Evolutionary conservation across 2,329 filamentous ascomycete species (phyloP).

Genomic region (Ophiocordyceps camponoti-rufipedis): DNA sequence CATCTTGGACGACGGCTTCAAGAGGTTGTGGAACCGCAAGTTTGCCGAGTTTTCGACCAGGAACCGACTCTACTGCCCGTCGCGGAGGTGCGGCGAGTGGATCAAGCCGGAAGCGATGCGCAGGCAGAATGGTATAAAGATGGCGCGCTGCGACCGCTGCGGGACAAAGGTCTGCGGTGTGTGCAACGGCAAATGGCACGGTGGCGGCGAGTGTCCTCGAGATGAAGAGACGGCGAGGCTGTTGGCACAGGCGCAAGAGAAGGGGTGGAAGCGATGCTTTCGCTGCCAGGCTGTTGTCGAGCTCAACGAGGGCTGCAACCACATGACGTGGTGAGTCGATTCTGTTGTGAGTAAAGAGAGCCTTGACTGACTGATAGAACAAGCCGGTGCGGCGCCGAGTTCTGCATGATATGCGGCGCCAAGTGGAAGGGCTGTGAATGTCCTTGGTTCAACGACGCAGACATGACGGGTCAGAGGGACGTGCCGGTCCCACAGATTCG

Average conservation of each 20-base stretch:
- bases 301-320: conserved; percentile 67
- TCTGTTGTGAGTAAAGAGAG: neutral
- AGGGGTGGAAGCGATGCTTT: conserved; percentile 61
- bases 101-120: conserved; percentile 56
- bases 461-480: conserved; percentile 33
- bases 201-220: conserved; percentile 47
- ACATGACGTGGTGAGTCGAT: conserved; percentile 60
- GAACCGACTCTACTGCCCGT: conserved; percentile 64
- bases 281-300: conserved; percentile 60
- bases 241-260: conserved; percentile 44
- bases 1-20: conserved; percentile 57
- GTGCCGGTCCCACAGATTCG: conserved; percentile 19
- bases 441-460: conserved; percentile 55
- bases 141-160: conserved; percentile 54
- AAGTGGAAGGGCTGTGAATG: conserved; percentile 77
- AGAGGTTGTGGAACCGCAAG: conserved; percentile 63
- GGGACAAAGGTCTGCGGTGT: conserved; percentile 53
- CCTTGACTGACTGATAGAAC: neutral
- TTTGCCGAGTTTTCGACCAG: conserved; percentile 58
- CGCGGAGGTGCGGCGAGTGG: conserved; percentile 56
- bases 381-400: conserved; percentile 62
- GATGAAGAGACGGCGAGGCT: conserved; percentile 47
- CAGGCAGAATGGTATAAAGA: conserved; percentile 38
- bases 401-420: conserved; percentile 69
- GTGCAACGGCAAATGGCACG: conserved; percentile 63